A percentile compares a stretch with the other conserved stretches of the same genome.
These are phyloP conservation scores for Limnomonas spitsbergensis DNA, from an alignment of 139 green algal genomes.

Conservation along the genomic window DNA sequence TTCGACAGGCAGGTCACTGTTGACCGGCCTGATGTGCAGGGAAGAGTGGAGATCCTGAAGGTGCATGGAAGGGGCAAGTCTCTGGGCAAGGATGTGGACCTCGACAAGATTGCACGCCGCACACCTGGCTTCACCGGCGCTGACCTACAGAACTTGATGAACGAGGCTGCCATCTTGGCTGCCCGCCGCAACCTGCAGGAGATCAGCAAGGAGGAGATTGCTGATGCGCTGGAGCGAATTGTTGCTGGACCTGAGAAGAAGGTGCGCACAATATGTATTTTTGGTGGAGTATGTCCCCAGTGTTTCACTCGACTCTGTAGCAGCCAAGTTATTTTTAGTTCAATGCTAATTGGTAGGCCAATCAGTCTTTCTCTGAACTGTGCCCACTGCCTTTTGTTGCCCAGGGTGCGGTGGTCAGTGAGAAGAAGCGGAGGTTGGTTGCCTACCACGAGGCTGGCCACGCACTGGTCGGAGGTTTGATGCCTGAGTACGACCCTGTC, in stretches of 20 bases:
- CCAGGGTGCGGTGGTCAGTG: conserved; percentile 83
- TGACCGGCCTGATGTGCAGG: conserved; percentile 86
- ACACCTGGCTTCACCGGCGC: conserved; percentile 93
- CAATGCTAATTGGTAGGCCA: background rate
- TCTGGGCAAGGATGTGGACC: conserved; percentile 89
- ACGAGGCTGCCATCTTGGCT: conserved; percentile 98
- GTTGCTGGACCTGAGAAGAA: conserved; percentile 99
- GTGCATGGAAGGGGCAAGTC: conserved; percentile 94
- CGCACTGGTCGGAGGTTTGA: conserved; percentile 83
- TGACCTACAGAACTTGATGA: conserved; percentile 99
- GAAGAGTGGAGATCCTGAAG: conserved; percentile 88
- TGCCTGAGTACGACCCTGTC: conserved; percentile 99
- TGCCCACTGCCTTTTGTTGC: too few relatives aligned
- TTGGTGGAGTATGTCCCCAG: background rate
- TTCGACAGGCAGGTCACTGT: conserved; percentile 97
- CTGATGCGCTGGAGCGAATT: conserved; percentile 97
- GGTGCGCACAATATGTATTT: too few relatives aligned
- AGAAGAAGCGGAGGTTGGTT: conserved; percentile 95
- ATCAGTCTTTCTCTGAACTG: conserved; percentile 15
- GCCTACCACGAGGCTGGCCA: conserved; percentile 95
- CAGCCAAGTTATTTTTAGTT: background rate
- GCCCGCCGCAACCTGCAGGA: conserved; percentile 92
- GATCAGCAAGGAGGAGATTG: conserved; percentile 99
- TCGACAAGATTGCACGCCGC: conserved; percentile 90
- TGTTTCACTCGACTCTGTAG: background rate